phyloP scores from a whole-genome alignment of 768 basidiomycete species.

The Naematelia aurantialba region DNA sequence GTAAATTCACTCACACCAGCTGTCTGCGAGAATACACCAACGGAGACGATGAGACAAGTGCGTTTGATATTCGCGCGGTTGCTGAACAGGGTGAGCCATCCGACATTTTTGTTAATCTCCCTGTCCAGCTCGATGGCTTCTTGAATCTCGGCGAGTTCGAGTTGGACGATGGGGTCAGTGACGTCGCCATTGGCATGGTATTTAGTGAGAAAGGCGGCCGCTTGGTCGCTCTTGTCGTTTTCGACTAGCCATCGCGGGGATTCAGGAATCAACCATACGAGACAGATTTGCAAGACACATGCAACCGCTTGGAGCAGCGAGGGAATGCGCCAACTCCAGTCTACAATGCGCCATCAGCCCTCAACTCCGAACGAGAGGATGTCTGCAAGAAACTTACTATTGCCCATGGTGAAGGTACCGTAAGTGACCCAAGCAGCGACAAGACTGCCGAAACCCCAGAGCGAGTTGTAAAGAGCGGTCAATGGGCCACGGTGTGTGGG shows the following conservation, averaged over 20 bases:
- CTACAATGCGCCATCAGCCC: no score
- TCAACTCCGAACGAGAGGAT: constrained; percentile 22
- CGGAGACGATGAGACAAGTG: constrained; percentile 64
- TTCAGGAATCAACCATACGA: constrained; percentile 72
- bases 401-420: constrained; percentile 57
- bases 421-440: constrained; percentile 76
- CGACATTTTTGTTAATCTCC: constrained; percentile 56
- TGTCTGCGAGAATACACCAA: constrained; percentile 73
- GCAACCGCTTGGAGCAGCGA: constrained; percentile 36
- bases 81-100: constrained; percentile 58
- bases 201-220: constrained; percentile 67
- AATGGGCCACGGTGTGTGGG: constrained; percentile 72
- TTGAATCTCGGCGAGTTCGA: constrained; percentile 58
- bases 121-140: constrained; percentile 65
- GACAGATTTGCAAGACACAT: constrained; percentile 50
- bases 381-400: constrained; percentile 1
- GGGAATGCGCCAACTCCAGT: constrained; percentile 61
- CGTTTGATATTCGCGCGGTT: constrained; percentile 68
- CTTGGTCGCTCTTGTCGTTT: constrained; percentile 69
- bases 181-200: constrained; percentile 75
- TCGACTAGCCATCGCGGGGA: constrained; percentile 77
- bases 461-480: constrained; percentile 64
- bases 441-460: constrained; percentile 18
- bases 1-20: no score
- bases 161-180: constrained; percentile 53